Conservation (phyloP, 306 rosid species). For the Hylodesmum podocarpum region DNA sequence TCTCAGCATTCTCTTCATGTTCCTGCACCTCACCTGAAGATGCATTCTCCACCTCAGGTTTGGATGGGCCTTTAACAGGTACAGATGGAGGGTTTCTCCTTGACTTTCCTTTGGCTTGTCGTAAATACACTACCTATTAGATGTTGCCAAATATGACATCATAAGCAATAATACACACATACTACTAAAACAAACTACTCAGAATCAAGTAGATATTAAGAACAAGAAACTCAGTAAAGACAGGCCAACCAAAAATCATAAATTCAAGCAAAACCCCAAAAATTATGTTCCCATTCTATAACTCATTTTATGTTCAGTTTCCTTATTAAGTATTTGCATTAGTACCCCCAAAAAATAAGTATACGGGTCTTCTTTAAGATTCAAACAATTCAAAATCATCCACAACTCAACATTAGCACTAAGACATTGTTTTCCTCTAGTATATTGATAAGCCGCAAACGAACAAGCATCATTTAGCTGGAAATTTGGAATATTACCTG, state of each 20-base stretch:
- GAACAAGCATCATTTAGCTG: conserved; percentile 15
- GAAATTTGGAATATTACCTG: conserved; percentile 56
- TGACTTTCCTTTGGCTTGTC: conserved; percentile 69
- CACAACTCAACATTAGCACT: conserved; percentile 16
- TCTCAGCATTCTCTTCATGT: conserved; percentile 63
- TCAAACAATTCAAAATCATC: conserved; percentile 19
- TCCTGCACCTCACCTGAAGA: conserved; percentile 54
- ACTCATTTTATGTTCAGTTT: conserved; percentile 11
- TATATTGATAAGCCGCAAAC: not conserved
- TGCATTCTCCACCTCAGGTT: conserved; percentile 59
- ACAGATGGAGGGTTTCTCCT: conserved; percentile 43
- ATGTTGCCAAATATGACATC: conserved; percentile 25
- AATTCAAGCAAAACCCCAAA: conserved; percentile 3
- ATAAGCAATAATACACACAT: conserved; percentile 16
- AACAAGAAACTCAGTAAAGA: conserved; percentile 3
- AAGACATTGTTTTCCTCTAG: conserved; percentile 9
- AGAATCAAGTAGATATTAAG: conserved; percentile 15
- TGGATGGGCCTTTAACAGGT: conserved; percentile 53
- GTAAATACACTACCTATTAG: conserved; percentile 85
- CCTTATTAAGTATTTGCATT: not conserved
- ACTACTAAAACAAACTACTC: not conserved
- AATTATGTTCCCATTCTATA: conserved; percentile 16
- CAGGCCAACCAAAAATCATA: conserved; percentile 21
- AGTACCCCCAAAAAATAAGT: not conserved
- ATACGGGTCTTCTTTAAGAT: conserved; percentile 3